phyloP scores from a whole-genome alignment of 176 grass and related monocot species.

The Juncus effusus region DNA sequence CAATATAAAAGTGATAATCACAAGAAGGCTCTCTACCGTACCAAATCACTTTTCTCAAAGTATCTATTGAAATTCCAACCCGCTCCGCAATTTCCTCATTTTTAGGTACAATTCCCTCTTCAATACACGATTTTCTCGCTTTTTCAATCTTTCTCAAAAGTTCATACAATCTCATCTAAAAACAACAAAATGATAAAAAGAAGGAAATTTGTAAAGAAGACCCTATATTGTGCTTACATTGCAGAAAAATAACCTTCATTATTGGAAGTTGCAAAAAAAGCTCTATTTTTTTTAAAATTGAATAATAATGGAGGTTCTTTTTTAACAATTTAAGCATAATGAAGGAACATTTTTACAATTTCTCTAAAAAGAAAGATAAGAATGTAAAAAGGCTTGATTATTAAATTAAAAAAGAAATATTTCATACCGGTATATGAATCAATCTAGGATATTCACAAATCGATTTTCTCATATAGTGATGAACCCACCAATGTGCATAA shows the following conservation, averaged over 20 bases:
- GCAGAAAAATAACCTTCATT: too few species aligned
- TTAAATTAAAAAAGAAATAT: not conserved
- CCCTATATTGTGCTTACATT: not conserved
- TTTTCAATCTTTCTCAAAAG: conserved; percentile 56
- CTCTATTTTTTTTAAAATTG: too few species aligned
- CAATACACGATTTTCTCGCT: conserved; percentile 55
- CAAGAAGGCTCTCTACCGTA: conserved; percentile 40
- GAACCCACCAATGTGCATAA: conserved; percentile 92
- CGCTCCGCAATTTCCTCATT: conserved; percentile 59
- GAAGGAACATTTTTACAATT: too few species aligned
- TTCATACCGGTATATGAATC: conserved; percentile 69
- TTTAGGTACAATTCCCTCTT: conserved; percentile 58
- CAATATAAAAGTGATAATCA: too few species aligned
- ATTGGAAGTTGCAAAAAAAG: too few species aligned
- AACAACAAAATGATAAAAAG: not conserved
- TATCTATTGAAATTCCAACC: conserved; percentile 57
- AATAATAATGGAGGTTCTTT: too few species aligned
- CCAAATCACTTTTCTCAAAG: conserved; percentile 53
- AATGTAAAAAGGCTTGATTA: too few species aligned
- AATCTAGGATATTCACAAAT: conserved; percentile 74
- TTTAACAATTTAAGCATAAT: too few species aligned
- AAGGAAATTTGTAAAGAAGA: not conserved
- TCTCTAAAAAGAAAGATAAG: too few species aligned
- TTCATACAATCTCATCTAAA: conserved; percentile 65
- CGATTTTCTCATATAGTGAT: conserved; percentile 70